phyloP scores from a whole-genome alignment of 192 early-diverging fungal species.

The Backusella westeae region DNA sequence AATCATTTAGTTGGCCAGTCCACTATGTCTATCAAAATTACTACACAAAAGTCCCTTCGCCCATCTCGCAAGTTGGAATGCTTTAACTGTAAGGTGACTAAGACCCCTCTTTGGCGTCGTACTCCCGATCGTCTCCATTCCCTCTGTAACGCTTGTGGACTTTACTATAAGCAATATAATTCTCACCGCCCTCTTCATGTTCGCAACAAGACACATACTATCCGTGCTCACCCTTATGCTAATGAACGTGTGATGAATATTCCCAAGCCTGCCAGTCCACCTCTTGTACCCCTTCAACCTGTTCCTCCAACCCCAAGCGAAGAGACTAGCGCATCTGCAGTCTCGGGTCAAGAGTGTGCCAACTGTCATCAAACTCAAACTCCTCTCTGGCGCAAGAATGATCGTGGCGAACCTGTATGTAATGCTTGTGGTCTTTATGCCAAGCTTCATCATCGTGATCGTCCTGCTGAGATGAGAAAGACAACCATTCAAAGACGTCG shows the following conservation, averaged over 20 bases:
- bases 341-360: constrained; percentile 45
- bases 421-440: constrained; percentile 76
- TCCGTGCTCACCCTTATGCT: constrained; percentile 26
- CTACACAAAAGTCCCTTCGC: constrained; percentile 41
- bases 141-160: constrained; percentile 83
- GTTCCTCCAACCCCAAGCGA: neutral
- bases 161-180: constrained; percentile 66
- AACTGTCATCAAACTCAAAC: constrained; percentile 79
- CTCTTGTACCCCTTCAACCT: constrained; percentile 27
- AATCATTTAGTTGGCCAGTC: constrained; percentile 32
- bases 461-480: constrained; percentile 54
- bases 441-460: constrained; percentile 52
- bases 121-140: constrained; percentile 74
- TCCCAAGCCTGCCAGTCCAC: neutral
- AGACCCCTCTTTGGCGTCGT: constrained; percentile 79
- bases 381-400: constrained; percentile 80
- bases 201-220: constrained; percentile 44
- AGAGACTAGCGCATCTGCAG: neutral
- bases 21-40: constrained; percentile 29
- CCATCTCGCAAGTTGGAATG: constrained; percentile 57
- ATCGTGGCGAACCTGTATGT: constrained; percentile 71
- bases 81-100: constrained; percentile 73
- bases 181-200: constrained; percentile 57
- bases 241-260: constrained; percentile 9
- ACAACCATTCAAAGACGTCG: constrained; percentile 50